Conservation (phyloP, 2,329 filamentous ascomycete genomes). For the Chaetomium globosum region DNA sequence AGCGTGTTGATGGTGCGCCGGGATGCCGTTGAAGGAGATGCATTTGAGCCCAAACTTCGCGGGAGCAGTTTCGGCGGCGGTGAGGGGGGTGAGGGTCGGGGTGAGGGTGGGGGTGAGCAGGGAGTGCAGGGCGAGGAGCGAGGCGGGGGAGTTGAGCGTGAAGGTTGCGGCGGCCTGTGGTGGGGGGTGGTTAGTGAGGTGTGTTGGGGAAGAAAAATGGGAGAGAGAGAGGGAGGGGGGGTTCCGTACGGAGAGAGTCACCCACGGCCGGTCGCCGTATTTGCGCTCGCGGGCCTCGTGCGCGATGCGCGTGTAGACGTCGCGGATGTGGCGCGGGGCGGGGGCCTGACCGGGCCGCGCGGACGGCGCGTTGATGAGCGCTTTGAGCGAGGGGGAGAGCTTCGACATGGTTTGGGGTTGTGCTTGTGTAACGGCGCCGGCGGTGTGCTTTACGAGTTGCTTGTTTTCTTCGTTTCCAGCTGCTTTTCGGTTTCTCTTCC, state of each 20-base stretch:
- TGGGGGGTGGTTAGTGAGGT: not conserved
- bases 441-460: not conserved
- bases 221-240: too few species aligned
- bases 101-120: constrained; percentile 45
- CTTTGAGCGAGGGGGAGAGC: constrained; percentile 70
- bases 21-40: constrained; percentile 80
- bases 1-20: constrained; percentile 80
- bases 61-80: constrained; percentile 70
- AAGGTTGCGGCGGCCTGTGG: constrained; percentile 75
- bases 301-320: constrained; percentile 66
- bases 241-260: constrained; percentile 61
- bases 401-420: constrained; percentile 63
- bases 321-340: constrained; percentile 63
- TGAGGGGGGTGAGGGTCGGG: constrained; percentile 42
- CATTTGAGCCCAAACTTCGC: constrained; percentile 74
- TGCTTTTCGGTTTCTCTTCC: not conserved
- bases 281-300: constrained; percentile 63
- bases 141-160: constrained; percentile 82
- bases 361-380: constrained; percentile 70
- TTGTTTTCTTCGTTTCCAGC: not conserved
- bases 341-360: constrained; percentile 66
- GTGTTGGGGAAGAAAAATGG: not conserved
- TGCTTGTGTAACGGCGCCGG: not conserved
- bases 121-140: constrained; percentile 65
- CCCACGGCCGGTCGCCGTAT: constrained; percentile 66